Percentiles rank a stretch among this genome's conserved stretches.
Conservation (phyloP, 2,329 filamentous ascomycete genomes). For the Chrysoporthe deuterocubensis region DNA sequence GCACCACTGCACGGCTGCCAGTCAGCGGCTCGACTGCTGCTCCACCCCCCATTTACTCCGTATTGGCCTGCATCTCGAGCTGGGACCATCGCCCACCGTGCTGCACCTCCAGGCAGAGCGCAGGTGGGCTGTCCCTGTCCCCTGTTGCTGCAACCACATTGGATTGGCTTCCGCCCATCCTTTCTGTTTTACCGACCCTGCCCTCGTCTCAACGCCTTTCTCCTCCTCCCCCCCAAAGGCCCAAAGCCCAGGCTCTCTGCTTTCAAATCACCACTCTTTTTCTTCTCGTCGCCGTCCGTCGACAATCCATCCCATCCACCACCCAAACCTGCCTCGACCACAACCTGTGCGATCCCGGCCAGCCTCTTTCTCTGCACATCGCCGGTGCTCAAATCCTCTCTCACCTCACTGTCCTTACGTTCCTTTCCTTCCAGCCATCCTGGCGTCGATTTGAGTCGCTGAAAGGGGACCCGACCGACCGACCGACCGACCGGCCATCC, state of each 20-base stretch:
- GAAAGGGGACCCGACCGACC: slow-evolving; percentile 14
- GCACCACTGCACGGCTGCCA: slow-evolving; percentile 11
- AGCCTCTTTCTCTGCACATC: slow-evolving; percentile 25
- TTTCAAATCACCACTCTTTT: slow-evolving; percentile 19
- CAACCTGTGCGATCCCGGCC: slow-evolving; percentile 23
- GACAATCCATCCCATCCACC: slow-evolving; percentile 1
- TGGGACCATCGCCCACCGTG: not conserved
- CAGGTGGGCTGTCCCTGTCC: not conserved
- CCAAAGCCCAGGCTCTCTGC: slow-evolving; percentile 23
- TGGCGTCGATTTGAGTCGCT: slow-evolving; percentile 23
- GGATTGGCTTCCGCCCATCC: slow-evolving; percentile 1
- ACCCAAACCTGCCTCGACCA: not conserved
- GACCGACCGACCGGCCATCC: slow-evolving; percentile 9
- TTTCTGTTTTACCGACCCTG: slow-evolving; percentile 5
- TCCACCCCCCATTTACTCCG: not conserved
- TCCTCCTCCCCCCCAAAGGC: not conserved
- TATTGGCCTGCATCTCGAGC: not conserved
- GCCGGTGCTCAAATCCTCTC: slow-evolving; percentile 17
- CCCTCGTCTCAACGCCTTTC: slow-evolving; percentile 7
- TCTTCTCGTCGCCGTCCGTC: slow-evolving; percentile 8
- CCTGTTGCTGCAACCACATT: slow-evolving; percentile 3
- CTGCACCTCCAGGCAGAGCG: not conserved
- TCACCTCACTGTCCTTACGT: slow-evolving; percentile 15
- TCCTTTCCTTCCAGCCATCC: slow-evolving; percentile 18
- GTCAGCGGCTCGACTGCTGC: slow-evolving; percentile 7